Evolutionary conservation across 768 basidiomycete genomes (phyloP).

Genomic region (Pholiota microspora): DNA sequence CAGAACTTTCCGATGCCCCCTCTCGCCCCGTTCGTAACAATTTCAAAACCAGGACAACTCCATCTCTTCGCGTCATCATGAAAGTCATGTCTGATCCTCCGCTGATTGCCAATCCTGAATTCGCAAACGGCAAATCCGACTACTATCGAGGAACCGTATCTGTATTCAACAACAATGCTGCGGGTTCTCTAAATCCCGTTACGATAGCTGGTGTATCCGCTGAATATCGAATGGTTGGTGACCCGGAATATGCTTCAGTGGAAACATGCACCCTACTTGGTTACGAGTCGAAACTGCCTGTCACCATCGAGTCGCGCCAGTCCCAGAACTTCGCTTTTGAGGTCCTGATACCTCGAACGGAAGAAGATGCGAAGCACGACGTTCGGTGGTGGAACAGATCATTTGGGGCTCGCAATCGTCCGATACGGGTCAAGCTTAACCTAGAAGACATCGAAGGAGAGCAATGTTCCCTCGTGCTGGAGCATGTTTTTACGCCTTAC

Average conservation of each 20-base stretch:
- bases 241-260: conserved; percentile 29
- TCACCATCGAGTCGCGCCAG: conserved; percentile 38
- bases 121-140: conserved; percentile 23
- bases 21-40: conserved; percentile 31
- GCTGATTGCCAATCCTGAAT: conserved; percentile 30
- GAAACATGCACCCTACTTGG: conserved; percentile 24
- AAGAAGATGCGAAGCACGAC: conserved; percentile 29
- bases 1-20: conserved; percentile 29
- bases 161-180: conserved; percentile 36
- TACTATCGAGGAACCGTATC: conserved; percentile 32
- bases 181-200: conserved; percentile 28
- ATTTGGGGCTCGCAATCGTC: conserved; percentile 30
- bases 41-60: conserved; percentile 34
- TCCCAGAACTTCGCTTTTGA: conserved; percentile 28
- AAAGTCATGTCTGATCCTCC: conserved; percentile 35
- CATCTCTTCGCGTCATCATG: conserved; percentile 30
- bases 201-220: conserved; percentile 33
- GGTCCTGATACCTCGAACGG: conserved; percentile 28
- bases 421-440: conserved; percentile 34
- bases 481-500: conserved; percentile 32
- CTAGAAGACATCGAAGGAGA: conserved; percentile 37
- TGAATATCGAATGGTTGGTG: conserved; percentile 34
- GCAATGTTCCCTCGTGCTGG: conserved; percentile 33
- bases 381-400: conserved; percentile 33
- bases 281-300: conserved; percentile 20